Evolutionary conservation across 305 asterid species (phyloP).

Genomic region (Ilex paraguariensis): DNA sequence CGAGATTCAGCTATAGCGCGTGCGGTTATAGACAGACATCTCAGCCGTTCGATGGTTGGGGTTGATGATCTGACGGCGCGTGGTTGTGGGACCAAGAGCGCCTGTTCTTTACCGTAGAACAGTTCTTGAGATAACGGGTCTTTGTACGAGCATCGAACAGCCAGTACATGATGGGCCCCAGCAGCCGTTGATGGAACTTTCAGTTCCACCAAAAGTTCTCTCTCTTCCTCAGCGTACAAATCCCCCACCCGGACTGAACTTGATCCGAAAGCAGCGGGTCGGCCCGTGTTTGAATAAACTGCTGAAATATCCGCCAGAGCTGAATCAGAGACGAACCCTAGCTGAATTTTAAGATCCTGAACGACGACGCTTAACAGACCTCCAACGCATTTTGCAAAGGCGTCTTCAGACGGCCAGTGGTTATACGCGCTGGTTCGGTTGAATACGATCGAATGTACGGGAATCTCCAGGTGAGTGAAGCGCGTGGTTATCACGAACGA

Average conservation of each 20-base stretch:
- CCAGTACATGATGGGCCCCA: conserved; percentile 72
- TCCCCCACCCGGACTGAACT: conserved; percentile 60
- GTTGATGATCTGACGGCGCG: conserved; percentile 71
- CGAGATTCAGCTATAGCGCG: conserved; percentile 91
- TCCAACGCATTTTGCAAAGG: conserved; percentile 35
- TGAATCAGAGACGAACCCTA: conserved; percentile 51
- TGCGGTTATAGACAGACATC: conserved; percentile 56
- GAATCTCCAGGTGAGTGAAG: conserved; percentile 46
- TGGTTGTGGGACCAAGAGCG: conserved; percentile 57
- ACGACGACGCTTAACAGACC: conserved; percentile 39
- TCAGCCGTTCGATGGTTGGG: conserved; percentile 53
- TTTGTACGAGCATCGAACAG: conserved; percentile 74
- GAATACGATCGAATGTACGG: conserved; percentile 54
- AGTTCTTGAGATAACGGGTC: conserved; percentile 80
- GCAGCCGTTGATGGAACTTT: conserved; percentile 60
- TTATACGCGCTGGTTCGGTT: conserved; percentile 23
- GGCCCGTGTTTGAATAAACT: conserved; percentile 47
- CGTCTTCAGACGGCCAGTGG: conserved; percentile 25
- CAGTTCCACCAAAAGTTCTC: conserved; percentile 67
- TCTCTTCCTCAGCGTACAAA: conserved; percentile 68
- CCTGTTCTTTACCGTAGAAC: conserved; percentile 55
- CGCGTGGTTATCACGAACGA: conserved; percentile 46
- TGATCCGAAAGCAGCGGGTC: conserved; percentile 53
- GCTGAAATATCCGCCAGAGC: conserved; percentile 60
- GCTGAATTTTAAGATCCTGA: conserved; percentile 54